A percentile compares a stretch with the other conserved stretches of the same genome.
These are phyloP conservation scores for Cladosporium sp. DNA, from an alignment of 2,329 filamentous ascomycete genomes.

Conservation along the genomic window DNA sequence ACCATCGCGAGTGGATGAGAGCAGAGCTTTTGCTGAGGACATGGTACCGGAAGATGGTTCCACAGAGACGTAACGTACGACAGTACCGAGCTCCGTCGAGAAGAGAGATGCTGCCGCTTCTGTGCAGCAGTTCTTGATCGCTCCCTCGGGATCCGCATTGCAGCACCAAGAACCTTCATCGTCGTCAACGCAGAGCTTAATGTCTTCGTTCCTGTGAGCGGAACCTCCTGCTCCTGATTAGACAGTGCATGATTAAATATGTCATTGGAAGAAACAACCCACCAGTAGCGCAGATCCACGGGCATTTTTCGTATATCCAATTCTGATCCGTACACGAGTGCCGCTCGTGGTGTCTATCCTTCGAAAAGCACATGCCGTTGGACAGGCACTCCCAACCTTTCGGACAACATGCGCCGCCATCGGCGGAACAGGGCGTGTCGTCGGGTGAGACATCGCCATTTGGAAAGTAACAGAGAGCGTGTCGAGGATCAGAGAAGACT, in stretches of 20 bases:
- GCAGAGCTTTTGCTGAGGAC: neutral
- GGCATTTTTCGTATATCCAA: conserved; percentile 26
- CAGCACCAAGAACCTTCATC: conserved; percentile 10
- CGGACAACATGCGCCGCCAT: conserved; percentile 37
- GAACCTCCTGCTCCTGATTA: neutral
- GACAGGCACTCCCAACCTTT: conserved; percentile 37
- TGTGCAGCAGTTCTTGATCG: neutral
- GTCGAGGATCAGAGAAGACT: neutral
- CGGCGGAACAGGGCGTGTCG: conserved; percentile 29
- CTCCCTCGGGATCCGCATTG: neutral
- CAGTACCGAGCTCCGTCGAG: neutral
- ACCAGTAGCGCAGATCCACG: neutral
- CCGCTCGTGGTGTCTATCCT: conserved; percentile 30
- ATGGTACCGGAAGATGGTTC: neutral
- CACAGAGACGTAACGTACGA: neutral
- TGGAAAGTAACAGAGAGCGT: conserved; percentile 37
- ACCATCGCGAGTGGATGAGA: neutral
- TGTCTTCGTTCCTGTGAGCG: conserved; percentile 2
- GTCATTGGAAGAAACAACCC: neutral
- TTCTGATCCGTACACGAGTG: conserved; percentile 38
- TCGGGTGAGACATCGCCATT: conserved; percentile 33
- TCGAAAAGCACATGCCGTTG: conserved; percentile 37
- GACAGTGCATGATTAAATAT: neutral
- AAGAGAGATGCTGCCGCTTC: conserved; percentile 3
- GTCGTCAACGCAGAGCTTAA: neutral